Evolutionary conservation across 1,139 yeast species (phyloP).

Genomic region (Citeromyces hawaiiensis): DNA sequence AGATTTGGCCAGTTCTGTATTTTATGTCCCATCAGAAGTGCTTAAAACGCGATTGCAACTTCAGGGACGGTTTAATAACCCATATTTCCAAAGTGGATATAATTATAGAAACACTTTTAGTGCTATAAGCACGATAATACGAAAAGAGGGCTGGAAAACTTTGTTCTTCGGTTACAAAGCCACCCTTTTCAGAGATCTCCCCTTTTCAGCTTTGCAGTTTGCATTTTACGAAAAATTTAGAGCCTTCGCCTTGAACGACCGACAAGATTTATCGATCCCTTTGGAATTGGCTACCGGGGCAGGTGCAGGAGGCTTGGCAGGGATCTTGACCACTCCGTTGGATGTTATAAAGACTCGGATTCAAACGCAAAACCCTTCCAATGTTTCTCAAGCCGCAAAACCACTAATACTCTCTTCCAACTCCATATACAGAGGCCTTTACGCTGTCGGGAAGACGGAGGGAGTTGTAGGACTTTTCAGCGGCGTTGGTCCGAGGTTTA

Average conservation of each 20-base stretch:
- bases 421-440: slow-evolving; percentile 51
- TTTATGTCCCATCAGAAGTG: slow-evolving; percentile 97
- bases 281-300: slow-evolving; percentile 82
- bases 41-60: slow-evolving; percentile 83
- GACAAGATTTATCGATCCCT: slow-evolving; percentile 28
- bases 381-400: slow-evolving; percentile 10
- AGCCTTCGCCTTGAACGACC: slow-evolving; percentile 32
- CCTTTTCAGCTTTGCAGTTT: slow-evolving; percentile 90
- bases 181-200: slow-evolving; percentile 80
- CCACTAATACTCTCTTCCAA: slow-evolving; percentile 25
- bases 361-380: slow-evolving; percentile 48
- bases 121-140: slow-evolving; percentile 53
- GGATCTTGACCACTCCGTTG: slow-evolving; percentile 42
- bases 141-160: slow-evolving; percentile 61
- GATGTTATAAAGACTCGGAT: slow-evolving; percentile 92
- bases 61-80: slow-evolving; percentile 80
- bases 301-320: slow-evolving; percentile 93
- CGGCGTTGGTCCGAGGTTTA: slow-evolving; percentile 92
- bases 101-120: slow-evolving; percentile 62
- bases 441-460: slow-evolving; percentile 56
- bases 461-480: slow-evolving; percentile 74
- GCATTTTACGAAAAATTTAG: slow-evolving; percentile 89
- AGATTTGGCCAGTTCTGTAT: slow-evolving; percentile 79
- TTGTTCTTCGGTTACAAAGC: slow-evolving; percentile 89
- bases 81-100: slow-evolving; percentile 69